Evolutionary conservation across 345 rosid species (phyloP), one percentile per base, ranked within the genome.

Genomic region (Brassica nigra): DNA sequence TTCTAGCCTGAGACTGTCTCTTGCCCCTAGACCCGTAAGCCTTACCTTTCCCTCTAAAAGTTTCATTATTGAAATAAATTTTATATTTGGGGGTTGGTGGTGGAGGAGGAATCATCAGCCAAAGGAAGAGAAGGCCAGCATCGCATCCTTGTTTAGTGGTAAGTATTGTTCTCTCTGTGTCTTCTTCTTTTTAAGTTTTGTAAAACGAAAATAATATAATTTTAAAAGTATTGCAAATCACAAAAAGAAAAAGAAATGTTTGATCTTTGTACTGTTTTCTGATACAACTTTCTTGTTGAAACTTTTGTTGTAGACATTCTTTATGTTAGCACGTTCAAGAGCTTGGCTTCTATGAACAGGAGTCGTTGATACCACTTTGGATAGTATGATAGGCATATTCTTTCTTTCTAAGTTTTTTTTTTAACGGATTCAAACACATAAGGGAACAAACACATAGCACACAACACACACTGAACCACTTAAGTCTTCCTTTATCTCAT

Each of bases 1-100:
- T 86, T 96, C 99, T 23, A 96, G 92, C 65, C 98, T 87, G 70
- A 96, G 95, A 83, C 95, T 91, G 91, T 96, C 98, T 63, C 98
- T 87, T 69, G 98, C 98, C 16, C 97, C 99, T 15, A 90, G 87
- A 30, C 97, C 99, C 0, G 99, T 95, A 81, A 93, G 82, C 86
- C 97, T 89, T 62, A 92, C 77, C 86, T 95, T 95, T 28, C 92
- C 95, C 84, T 90, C 97, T 28, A 65, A 36, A 20, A 5, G 1
- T 1, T 63, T 12, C 34, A 34, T 3, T 34, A 34, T 34, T 34
- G 37, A 34, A 7, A 6, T 34, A 18, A 18, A 18, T 18, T 18
- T 18, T 18, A 18, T 18, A 18, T 18, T 34, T 34, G 7, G 63
- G 81, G 83, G 79, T 88, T 86, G 86, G 37, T 70, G 88, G 88